Conservation (phyloP, 2,329 filamentous ascomycete genomes). For the Alternaria angustiovoidea region DNA sequence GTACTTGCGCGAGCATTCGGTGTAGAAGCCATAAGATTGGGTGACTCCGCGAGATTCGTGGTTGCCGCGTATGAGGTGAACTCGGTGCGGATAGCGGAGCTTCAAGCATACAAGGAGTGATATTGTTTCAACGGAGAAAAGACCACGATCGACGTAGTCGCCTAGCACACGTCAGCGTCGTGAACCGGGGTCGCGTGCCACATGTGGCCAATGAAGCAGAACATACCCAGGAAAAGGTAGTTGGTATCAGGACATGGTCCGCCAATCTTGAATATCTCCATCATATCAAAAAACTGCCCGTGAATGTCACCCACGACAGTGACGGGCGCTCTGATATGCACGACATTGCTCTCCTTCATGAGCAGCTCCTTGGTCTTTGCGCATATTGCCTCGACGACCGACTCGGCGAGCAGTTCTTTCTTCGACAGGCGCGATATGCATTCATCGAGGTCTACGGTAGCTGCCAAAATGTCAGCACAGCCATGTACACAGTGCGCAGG, state of each 20-base stretch:
- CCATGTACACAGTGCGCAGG: constrained; percentile 2
- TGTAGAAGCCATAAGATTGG: constrained; percentile 99
- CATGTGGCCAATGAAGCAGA: constrained; percentile 9
- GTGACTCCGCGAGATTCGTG: constrained; percentile 98
- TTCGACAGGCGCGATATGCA: constrained; percentile 97
- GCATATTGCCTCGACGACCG: constrained; percentile 98
- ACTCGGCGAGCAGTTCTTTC: constrained; percentile 95
- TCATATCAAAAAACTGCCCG: constrained; percentile 98
- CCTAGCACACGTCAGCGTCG: constrained; percentile 60
- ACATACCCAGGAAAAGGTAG: constrained; percentile 90
- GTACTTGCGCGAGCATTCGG: constrained; percentile 96
- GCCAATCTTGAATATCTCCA: constrained; percentile 98
- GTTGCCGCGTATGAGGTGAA: constrained; percentile 96
- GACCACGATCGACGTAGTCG: constrained; percentile 97
- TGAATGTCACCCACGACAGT: constrained; percentile 99
- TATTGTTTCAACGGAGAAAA: constrained; percentile 99
- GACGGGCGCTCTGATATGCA: constrained; percentile 93
- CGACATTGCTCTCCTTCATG: constrained; percentile 99
- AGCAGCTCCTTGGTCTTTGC: constrained; percentile 98
- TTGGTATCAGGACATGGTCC: constrained; percentile 98
- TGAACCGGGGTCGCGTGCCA: constrained; percentile 30
- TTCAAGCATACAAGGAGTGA: constrained; percentile 97
- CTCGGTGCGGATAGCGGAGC: constrained; percentile 92
- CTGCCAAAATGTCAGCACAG: constrained; percentile 57
- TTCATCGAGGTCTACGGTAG: constrained; percentile 97